Evolutionary conservation across 441 rosid genomes (phyloP).

Genomic region (Biscutella auriculata): DNA sequence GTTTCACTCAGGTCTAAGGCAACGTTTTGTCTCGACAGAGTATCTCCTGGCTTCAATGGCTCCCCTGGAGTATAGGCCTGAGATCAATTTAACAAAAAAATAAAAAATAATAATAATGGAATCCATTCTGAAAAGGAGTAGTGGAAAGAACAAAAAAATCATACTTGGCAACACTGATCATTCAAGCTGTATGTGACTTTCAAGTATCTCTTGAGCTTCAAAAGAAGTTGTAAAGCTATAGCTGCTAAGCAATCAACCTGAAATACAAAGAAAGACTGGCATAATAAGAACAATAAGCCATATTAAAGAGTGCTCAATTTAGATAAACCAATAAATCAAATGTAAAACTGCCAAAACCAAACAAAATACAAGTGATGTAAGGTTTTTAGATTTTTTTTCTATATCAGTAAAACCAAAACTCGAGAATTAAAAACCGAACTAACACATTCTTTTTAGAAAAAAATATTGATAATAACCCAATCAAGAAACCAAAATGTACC

Average conservation of each 20-base stretch:
- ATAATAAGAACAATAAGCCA: not conserved
- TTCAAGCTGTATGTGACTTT: slow-evolving; percentile 75
- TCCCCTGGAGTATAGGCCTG: slow-evolving; percentile 88
- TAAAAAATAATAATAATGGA: not conserved
- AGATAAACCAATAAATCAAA: not conserved
- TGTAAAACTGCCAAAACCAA: not conserved
- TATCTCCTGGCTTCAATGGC: slow-evolving; percentile 65
- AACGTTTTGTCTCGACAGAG: slow-evolving; percentile 60
- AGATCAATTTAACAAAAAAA: not conserved
- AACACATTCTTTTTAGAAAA: not conserved
- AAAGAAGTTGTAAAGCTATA: slow-evolving; percentile 77
- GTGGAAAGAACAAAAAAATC: not conserved
- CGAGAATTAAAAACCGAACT: not conserved
- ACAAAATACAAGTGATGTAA: not conserved
- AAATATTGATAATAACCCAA: not conserved
- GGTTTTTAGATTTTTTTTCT: not conserved
- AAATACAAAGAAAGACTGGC: slow-evolving; percentile 6
- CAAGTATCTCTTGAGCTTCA: slow-evolving; percentile 84
- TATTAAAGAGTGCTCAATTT: not conserved
- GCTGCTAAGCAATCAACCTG: slow-evolving; percentile 77
- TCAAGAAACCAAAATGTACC: not conserved
- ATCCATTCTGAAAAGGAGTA: too few relatives aligned
- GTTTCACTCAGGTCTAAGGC: slow-evolving; percentile 58
- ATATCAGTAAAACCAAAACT: not conserved
- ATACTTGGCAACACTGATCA: slow-evolving; percentile 96